phyloP scores from a whole-genome alignment of 140 eudicot species.

The Oenanthe javanica region DNA sequence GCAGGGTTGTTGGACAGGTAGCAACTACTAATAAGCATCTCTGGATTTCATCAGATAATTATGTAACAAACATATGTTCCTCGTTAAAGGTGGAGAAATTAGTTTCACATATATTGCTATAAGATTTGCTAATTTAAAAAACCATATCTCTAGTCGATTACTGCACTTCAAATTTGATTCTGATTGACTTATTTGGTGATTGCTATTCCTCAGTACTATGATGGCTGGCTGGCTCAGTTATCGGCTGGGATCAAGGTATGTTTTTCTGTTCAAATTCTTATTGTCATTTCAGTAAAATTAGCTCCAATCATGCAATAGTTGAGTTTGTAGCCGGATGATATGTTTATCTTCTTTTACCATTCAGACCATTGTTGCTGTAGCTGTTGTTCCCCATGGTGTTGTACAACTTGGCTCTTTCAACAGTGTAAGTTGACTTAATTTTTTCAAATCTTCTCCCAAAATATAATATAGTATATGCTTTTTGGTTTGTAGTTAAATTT shows the following conservation, averaged over 20 bases:
- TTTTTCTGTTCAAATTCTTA: conserved; percentile 7
- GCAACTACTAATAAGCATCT: conserved; percentile 71
- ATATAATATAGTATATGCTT: neutral
- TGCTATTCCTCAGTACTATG: conserved; percentile 42
- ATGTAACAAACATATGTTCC: conserved; percentile 28
- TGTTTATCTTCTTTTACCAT: conserved; percentile 14
- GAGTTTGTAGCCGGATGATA: neutral
- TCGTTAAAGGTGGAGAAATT: conserved; percentile 44
- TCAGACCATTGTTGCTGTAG: conserved; percentile 70
- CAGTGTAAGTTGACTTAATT: conserved; percentile 36
- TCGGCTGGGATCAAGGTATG: conserved; percentile 72
- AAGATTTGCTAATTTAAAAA: neutral
- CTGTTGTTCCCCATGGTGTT: conserved; percentile 78
- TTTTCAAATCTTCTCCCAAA: neutral
- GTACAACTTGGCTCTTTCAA: conserved; percentile 81
- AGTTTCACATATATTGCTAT: neutral
- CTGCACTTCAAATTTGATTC: neutral
- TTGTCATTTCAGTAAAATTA: neutral
- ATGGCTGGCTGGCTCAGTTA: conserved; percentile 65
- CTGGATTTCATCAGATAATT: conserved; percentile 57
- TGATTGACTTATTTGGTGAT: neutral
- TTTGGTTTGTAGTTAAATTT: neutral
- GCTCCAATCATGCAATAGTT: neutral
- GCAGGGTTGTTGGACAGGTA: conserved; percentile 68
- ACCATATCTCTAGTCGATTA: neutral